Conservation (phyloP, 1,284 basidiomycete species). For the Ceratobasidium sp. region DNA sequence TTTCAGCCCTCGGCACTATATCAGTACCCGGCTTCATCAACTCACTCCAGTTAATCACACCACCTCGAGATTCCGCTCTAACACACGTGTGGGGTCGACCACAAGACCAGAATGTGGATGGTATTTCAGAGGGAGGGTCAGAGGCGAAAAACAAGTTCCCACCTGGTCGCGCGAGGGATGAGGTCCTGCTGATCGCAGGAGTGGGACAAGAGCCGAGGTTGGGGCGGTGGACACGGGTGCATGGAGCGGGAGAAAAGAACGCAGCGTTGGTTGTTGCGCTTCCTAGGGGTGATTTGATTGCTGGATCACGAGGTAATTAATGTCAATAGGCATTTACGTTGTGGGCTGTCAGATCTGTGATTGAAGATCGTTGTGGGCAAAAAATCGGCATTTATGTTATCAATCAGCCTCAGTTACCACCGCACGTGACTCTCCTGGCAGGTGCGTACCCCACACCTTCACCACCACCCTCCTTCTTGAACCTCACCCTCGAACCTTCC, state of each 20-base stretch:
- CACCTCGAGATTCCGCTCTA: conserved; percentile 63
- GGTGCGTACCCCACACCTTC: conserved; percentile 42
- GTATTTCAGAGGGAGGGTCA: conserved; percentile 12
- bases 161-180: conserved; percentile 51
- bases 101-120: conserved; percentile 25
- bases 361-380: not conserved
- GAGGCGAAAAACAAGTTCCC: conserved; percentile 47
- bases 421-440: conserved; percentile 23
- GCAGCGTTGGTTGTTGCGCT: conserved; percentile 73
- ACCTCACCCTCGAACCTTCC: not conserved
- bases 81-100: conserved; percentile 42
- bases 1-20: conserved; percentile 72
- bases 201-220: conserved; percentile 88
- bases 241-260: conserved; percentile 74
- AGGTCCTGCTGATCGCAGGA: conserved; percentile 78
- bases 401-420: conserved; percentile 8
- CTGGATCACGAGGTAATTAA: conserved; percentile 10
- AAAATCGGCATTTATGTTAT: not conserved
- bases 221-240: conserved; percentile 87
- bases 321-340: too few species aligned
- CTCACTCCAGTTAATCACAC: conserved; percentile 81
- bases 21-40: conserved; percentile 85
- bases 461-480: not conserved
- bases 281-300: conserved; percentile 36
- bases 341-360: not conserved